These are phyloP conservation scores for Rhamnella rubrinervis DNA, from an alignment of 331 rosid genomes.

Conservation along the genomic window DNA sequence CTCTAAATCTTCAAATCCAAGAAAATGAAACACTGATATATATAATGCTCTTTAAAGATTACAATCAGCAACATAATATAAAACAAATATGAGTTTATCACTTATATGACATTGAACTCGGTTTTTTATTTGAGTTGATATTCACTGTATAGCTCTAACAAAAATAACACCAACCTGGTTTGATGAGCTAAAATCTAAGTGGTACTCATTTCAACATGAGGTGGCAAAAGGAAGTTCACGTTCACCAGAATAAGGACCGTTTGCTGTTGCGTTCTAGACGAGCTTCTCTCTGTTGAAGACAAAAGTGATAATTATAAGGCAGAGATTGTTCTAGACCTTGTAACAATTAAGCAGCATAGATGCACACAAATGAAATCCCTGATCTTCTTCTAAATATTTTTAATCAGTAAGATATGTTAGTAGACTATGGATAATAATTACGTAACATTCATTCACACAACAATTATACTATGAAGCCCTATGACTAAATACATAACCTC, in stretches of 20 bases:
- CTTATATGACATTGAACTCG: neutral
- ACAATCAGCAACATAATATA: neutral
- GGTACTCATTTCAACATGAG: neutral
- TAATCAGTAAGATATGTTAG: neutral
- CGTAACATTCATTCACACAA: neutral
- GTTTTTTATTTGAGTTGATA: neutral
- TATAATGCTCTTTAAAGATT: too few species aligned
- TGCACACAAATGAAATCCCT: neutral
- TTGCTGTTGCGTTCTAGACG: conserved; percentile 82
- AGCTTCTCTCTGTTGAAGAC: conserved; percentile 75
- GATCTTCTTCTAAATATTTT: neutral
- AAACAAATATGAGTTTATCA: neutral
- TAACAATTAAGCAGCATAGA: neutral
- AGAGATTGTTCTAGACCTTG: neutral
- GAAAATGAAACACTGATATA: too few species aligned
- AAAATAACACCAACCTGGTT: neutral
- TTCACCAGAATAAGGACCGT: conserved; percentile 86
- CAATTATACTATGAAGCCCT: neutral
- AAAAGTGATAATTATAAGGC: conserved; percentile 21
- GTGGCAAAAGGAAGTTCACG: conserved; percentile 41
- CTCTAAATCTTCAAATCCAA: too few species aligned
- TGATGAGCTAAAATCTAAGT: neutral
- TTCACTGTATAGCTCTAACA: conserved; percentile 5
- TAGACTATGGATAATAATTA: neutral
- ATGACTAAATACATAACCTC: too few species aligned